These are phyloP conservation scores for Verticillium albo-atrum DNA, from an alignment of 2,329 filamentous ascomycete genomes.

Conservation along the genomic window DNA sequence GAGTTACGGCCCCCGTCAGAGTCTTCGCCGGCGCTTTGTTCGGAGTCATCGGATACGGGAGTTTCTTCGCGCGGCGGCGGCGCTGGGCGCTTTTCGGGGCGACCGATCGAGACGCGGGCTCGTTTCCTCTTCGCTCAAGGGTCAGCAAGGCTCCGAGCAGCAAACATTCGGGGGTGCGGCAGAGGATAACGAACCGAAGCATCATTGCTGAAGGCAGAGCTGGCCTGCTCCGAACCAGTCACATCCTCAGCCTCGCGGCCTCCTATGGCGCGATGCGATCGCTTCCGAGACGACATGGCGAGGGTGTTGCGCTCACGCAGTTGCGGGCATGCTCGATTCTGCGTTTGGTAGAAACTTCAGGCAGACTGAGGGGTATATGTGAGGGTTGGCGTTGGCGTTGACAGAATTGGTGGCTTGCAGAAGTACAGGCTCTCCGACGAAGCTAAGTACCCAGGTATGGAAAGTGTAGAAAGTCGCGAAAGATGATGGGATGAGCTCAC, in stretches of 20 bases:
- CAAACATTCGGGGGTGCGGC: not conserved
- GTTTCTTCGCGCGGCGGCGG: slow-evolving; percentile 10
- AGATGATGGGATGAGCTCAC: not conserved
- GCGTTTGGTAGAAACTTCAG: not conserved
- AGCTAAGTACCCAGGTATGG: too few species aligned
- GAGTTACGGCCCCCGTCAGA: slow-evolving; percentile 19
- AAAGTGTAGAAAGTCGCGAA: not conserved
- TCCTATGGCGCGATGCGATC: slow-evolving; percentile 31
- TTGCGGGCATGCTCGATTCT: not conserved
- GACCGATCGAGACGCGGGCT: slow-evolving; percentile 24
- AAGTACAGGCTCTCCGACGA: too few species aligned
- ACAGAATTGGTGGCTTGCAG: too few species aligned
- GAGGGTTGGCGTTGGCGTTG: not conserved
- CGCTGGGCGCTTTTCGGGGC: slow-evolving; percentile 9
- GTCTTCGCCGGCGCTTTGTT: slow-evolving; percentile 22
- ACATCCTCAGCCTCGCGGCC: slow-evolving; percentile 28
- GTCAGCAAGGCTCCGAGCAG: not conserved
- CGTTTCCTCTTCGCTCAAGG: slow-evolving; percentile 24
- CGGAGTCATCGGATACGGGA: slow-evolving; percentile 20
- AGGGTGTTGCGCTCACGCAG: not conserved
- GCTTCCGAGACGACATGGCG: slow-evolving; percentile 33
- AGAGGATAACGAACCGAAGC: slow-evolving; percentile 29
- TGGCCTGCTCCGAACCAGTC: slow-evolving; percentile 32
- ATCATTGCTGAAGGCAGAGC: slow-evolving; percentile 32
- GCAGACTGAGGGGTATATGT: not conserved